These are phyloP conservation scores for Fagus sylvatica DNA, from an alignment of 306 rosid species.

Conservation along the genomic window DNA sequence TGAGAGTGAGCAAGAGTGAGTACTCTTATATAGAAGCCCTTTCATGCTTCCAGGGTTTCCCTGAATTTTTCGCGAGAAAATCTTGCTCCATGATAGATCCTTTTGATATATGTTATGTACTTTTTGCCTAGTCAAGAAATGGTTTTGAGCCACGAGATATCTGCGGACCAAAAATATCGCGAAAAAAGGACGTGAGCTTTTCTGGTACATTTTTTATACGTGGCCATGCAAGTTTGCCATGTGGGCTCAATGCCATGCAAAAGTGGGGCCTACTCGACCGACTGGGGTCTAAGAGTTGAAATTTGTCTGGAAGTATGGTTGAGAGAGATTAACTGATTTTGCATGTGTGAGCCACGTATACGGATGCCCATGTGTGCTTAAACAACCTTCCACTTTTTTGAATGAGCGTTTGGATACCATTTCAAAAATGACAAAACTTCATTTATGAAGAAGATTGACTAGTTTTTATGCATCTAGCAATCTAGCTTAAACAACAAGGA, in stretches of 20 bases:
- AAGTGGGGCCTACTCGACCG: constrained; percentile 1
- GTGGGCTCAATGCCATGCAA: not conserved
- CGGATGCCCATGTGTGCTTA: not conserved
- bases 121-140: not conserved
- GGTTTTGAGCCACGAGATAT: not conserved
- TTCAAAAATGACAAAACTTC: not conserved
- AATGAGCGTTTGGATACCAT: not conserved
- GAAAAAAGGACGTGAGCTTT: not conserved
- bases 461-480: too few species aligned
- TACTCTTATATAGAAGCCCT: not conserved
- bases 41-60: not conserved
- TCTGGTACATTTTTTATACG: not conserved
- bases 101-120: not conserved
- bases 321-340: not conserved
- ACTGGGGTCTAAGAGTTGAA: not conserved
- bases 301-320: not conserved
- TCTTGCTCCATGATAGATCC: not conserved
- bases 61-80: not conserved
- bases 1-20: not conserved
- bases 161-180: not conserved
- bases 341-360: not conserved
- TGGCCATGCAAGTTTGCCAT: not conserved
- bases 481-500: too few species aligned
- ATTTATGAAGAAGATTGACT: too few species aligned
- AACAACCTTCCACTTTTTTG: not conserved